phyloP scores from a whole-genome alignment of 345 rosid genomes.

The Salix suchowensis region DNA sequence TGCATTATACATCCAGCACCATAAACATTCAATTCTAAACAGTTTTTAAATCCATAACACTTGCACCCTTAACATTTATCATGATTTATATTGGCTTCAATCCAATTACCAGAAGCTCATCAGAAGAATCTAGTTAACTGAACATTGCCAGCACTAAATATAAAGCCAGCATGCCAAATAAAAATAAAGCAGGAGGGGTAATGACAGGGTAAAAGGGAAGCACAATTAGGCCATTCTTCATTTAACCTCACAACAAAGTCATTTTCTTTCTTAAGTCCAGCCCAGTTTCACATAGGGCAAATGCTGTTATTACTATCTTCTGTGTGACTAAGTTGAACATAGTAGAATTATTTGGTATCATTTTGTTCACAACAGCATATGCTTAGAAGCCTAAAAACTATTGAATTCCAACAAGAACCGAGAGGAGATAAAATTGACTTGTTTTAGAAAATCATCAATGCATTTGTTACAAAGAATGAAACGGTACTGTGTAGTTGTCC shows the following conservation, averaged over 20 bases:
- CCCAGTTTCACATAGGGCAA: constrained; percentile 3
- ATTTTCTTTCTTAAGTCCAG: background rate
- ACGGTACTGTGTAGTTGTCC: background rate
- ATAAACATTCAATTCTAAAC: background rate
- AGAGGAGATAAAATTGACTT: background rate
- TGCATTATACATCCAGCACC: background rate
- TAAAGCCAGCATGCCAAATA: background rate
- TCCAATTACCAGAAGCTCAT: background rate
- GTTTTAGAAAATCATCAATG: background rate
- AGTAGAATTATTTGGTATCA: background rate
- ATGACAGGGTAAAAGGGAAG: background rate
- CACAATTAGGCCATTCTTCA: background rate
- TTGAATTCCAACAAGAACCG: background rate
- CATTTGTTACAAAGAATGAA: background rate
- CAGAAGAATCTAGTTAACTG: background rate
- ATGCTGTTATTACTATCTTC: background rate
- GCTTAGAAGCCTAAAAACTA: background rate
- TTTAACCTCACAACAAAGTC: background rate
- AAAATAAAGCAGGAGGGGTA: background rate
- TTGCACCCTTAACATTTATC: background rate
- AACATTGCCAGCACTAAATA: background rate
- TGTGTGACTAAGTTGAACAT: background rate
- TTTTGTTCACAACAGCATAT: background rate
- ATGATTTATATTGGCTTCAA: background rate
- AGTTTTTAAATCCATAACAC: background rate